Base-by-base conservation (phyloP, 805 yeast species). In the Jamesozyma piceae region DNA sequence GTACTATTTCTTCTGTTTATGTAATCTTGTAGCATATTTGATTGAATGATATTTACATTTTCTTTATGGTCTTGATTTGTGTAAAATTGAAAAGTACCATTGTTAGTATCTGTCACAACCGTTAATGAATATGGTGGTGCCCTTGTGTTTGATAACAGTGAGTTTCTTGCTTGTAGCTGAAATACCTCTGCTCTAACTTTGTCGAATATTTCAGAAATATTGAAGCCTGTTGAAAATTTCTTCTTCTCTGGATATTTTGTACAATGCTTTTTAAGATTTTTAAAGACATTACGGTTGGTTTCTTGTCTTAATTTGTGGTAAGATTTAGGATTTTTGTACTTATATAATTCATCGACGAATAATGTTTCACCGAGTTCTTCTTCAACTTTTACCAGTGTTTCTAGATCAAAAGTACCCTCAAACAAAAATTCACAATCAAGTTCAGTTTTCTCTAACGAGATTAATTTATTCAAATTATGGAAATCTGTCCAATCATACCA, bases 401-500 rank as follows among this genome's bases (percentile, higher is more conserved):
- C 53, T 2, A 24, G 19, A 26, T 53, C 52, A 41, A 58, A 57
- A 3, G 52, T 53, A 15, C 50, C 45, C 21, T 53, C 53, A 37
- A 47, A 57, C 10, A 60, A 43, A 22, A 57, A 50, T 2, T 46
- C 36, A 44, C 65, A 60, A 17, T 34, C 35, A 1, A 54, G 38
- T 15, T 47, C 43, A 46, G 38, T 47, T 19, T 47, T 37, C 22
- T 36, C 41, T 5, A 60, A 43, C 39, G 66, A 69, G 2, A 66
- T 53, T 19, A 68, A 54, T 37, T 66, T 63, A 49, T 73, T 66
- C 39, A 70, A 57, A 8, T 57, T 55, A 1, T 71, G 64, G 49
- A 73, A 57, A 48, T 73, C 75, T 0, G 66, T 66, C 78, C 80
- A 75, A 48, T 76, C 82, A 40, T 69, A 71, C 82, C 81, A 76